phyloP scores from a whole-genome alignment of 2,329 filamentous ascomycete genomes.

The Fusarium oligoseptatum region DNA sequence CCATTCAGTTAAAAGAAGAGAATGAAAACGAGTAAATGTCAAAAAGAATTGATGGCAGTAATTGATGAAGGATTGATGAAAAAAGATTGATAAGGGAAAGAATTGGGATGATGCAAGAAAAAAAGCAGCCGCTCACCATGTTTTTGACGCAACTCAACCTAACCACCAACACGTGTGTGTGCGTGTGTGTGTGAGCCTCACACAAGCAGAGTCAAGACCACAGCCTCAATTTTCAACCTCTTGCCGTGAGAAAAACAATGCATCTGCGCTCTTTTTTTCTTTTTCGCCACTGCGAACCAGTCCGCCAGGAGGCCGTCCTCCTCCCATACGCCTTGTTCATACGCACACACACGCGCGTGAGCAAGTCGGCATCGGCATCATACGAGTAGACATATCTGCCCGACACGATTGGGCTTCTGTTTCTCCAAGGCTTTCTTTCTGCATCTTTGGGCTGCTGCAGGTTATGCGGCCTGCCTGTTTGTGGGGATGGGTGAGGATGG shows the following conservation, averaged over 20 bases:
- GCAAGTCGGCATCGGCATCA: neutral
- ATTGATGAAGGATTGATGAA: neutral
- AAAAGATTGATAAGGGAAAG: neutral
- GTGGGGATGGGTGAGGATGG: neutral
- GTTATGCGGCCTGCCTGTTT: neutral
- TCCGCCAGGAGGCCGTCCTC: neutral
- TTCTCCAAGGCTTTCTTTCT: neutral
- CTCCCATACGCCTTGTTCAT: neutral
- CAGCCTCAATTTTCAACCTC: neutral
- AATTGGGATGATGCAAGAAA: neutral
- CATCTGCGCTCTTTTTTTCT: neutral
- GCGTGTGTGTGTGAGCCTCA: neutral
- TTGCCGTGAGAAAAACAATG: neutral
- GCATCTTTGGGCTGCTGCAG: neutral
- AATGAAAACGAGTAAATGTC: neutral
- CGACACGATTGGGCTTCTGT: neutral
- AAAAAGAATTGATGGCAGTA: neutral
- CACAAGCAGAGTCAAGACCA: neutral
- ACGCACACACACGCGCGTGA: neutral
- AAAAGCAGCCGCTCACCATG: neutral
- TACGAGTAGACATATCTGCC: conserved; percentile 1
- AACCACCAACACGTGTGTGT: neutral
- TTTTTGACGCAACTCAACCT: neutral
- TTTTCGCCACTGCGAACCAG: conserved; percentile 1
- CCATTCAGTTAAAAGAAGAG: neutral